Conservation (phyloP, 108 stramenopile species). For the Cyclotella sp. region DNA sequence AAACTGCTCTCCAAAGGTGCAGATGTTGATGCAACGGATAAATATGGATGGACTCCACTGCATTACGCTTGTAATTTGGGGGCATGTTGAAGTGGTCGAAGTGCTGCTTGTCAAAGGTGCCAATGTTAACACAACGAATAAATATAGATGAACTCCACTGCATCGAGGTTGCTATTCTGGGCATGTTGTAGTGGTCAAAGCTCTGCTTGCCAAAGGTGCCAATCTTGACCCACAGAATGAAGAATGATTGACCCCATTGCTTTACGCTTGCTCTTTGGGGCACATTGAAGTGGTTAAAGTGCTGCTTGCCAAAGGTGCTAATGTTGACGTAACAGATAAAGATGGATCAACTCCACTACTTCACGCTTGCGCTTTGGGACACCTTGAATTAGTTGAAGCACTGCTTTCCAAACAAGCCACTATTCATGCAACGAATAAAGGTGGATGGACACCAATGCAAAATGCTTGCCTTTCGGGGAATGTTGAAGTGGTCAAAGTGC, state of each 20-base stretch:
- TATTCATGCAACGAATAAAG: background rate
- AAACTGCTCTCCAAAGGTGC: no score
- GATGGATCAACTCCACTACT: background rate
- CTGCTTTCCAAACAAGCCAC: background rate
- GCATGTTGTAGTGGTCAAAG: background rate
- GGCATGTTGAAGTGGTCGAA: background rate
- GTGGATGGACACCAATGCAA: background rate
- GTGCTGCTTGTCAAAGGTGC: background rate
- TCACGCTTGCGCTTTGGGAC: background rate
- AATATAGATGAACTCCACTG: background rate
- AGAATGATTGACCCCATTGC: no score
- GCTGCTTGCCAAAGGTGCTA: no score
- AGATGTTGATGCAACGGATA: no score
- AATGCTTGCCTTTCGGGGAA: background rate
- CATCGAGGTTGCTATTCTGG: background rate
- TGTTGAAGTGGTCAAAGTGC: background rate
- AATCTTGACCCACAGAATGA: no score
- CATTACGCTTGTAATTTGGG: no score
- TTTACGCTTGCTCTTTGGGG: no score
- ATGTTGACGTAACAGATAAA: no score
- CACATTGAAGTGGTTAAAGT: no score
- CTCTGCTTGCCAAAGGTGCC: no score
- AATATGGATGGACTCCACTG: no score
- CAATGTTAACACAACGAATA: no score
- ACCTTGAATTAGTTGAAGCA: background rate